Evolutionary conservation across 2,329 filamentous ascomycete species (phyloP), one percentile per base, ranked within the genome.

Genomic region (Nemania sp.): DNA sequence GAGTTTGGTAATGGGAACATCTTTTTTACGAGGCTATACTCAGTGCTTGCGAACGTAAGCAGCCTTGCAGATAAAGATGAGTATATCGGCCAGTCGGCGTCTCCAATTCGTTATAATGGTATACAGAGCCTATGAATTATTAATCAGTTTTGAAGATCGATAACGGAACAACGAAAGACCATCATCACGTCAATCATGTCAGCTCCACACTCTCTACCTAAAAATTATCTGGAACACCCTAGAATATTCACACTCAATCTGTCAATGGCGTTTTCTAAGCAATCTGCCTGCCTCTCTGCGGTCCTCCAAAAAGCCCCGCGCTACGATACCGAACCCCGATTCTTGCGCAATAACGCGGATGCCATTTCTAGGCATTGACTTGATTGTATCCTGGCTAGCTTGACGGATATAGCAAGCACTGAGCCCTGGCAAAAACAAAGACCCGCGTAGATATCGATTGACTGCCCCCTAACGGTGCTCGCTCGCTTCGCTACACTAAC

Each of bases 51-150:
- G 47, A 52, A 49, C 36, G 50, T 60, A 60, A 60, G 57, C 57
- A 51, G 40, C 48, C 37, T 48, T 43, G 14, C 24, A 52, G 44
- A 41, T 52, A 9, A 34, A 34, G 51, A 49, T 45, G 50, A 54
- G 54, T 52, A 59, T 59, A 59, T 34, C 23, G 24, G 8, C 23
- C 39, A 23, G 28, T 41, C 57, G 57, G 57, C 57, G 57, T 57
- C 47, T 52, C 57, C 57, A 60, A 57, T 55, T 58, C 57, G 57
- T 46, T 58, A 44, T 36, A 8, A 20, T 11, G 9, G 31, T 49
- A 41, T 55, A 26, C 12, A 47, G 19, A 43, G 19, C 34, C 15
- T 26, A 43, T 44, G 9, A 6, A 7, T 20, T 37, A n/a, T n/a
- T n/a, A n/a, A n/a, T n/a, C n/a, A n/a, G n/a, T n/a, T n/a, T n/a